Percentiles rank a stretch among this genome's conserved stretches.
Conservation (phyloP, 164 flowering plant genomes). For the Aristolochia contorta region DNA sequence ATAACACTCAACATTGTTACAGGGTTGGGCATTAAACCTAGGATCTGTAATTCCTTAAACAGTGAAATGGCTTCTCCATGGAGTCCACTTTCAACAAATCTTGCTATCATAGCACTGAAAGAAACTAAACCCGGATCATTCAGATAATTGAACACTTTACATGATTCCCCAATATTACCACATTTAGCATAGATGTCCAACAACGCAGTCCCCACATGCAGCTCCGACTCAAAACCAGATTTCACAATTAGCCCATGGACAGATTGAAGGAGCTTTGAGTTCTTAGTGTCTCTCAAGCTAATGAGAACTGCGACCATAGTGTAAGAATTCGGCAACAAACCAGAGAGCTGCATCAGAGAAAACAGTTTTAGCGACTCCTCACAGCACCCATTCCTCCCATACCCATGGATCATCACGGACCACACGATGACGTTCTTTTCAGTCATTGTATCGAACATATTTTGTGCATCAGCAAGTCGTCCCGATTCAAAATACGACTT, state of each 20-base stretch:
- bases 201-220: constrained; percentile 26
- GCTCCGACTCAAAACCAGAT: constrained; percentile 19
- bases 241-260: constrained; percentile 25
- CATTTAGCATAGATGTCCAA: constrained; percentile 32
- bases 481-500: constrained; percentile 11
- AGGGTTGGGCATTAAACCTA: constrained; percentile 20
- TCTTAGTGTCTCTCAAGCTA: constrained; percentile 7
- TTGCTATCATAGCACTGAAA: constrained; percentile 26
- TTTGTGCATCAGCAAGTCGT: constrained; percentile 18
- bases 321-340: constrained; percentile 24
- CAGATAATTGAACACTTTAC: constrained; percentile 17
- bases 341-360: constrained; percentile 18
- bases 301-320: constrained; percentile 31
- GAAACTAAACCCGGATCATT: constrained; percentile 19
- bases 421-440: constrained; percentile 19
- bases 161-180: constrained; percentile 16
- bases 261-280: constrained; percentile 10
- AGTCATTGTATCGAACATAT: constrained; percentile 28
- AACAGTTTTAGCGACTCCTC: constrained; percentile 16
- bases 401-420: constrained; percentile 27
- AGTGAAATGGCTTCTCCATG: constrained; percentile 18
- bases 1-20: constrained; percentile 22
- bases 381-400: constrained; percentile 19
- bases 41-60: constrained; percentile 13
- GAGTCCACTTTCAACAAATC: constrained; percentile 15